Evolutionary conservation across 169 alveolate genomes (phyloP), one percentile per base, ranked within the genome.

Genomic region (Plasmodium coatneyi): DNA sequence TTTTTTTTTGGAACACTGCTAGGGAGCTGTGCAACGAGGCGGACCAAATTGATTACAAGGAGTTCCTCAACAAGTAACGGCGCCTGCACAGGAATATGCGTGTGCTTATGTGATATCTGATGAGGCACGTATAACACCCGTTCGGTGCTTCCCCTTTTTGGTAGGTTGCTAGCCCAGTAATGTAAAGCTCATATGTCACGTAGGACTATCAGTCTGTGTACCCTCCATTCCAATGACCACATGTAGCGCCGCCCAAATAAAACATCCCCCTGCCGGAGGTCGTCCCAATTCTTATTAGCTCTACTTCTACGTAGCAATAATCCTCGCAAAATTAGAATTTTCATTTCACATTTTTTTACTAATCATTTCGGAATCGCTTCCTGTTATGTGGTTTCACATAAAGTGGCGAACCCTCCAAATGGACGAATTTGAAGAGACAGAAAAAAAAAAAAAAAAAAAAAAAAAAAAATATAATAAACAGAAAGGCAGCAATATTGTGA

Each of bases 61-160:
- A 84, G 30, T 84, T 84, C 80, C 43, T 84, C 56, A 71, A 54
- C 92, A 84, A 74, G 92, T 84, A 84, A 41, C 60, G 22, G 22
- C 66, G 22, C 39, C 30, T 16, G 7, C 60, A 22, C 22, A 22
- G 5, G 12, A 22, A 22, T 22, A 49, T 7, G 22, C 60, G 5
- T 49, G 22, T 49, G 60, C 60, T 14, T 49, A 49, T 49, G 36
- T 28, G n/a, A 19, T 60, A 60, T 25, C 2, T 25, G 14, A 66
- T 66, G 12, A 2, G 36, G 28, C 36, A 66, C 9, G 30, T 28
- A 4, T 66, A 39, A 66, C 76, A n/a, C 36, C 76, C 36, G 34
- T 22, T 49, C 22, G 9, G 25, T 49, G 60, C 60, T 16, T 22
- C 60, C 60, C 60, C 22, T 16, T 49, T 66, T 66, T 66, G 34